Percentiles rank a stretch among this genome's conserved stretches.
phyloP scores from a whole-genome alignment of 2,329 filamentous ascomycete genomes.

The Fonsecaea multimorphosa region DNA sequence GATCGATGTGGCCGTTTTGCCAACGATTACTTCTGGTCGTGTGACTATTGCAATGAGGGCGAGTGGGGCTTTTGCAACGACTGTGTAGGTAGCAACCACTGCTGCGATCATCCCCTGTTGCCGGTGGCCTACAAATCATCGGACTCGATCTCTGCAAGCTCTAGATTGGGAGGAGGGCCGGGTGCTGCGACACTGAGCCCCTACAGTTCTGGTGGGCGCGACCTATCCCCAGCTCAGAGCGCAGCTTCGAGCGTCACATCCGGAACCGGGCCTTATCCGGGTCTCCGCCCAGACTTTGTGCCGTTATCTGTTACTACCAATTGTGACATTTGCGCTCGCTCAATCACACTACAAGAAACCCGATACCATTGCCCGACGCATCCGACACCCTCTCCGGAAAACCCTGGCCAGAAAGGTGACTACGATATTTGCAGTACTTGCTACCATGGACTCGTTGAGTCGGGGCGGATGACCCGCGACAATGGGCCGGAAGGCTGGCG shows the following conservation, averaged over 20 bases:
- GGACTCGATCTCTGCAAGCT: constrained; percentile 27
- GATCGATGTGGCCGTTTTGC: constrained; percentile 73
- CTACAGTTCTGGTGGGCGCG: constrained; percentile 23
- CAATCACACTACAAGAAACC: constrained; percentile 71
- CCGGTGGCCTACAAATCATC: constrained; percentile 69
- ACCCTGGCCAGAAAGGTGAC: constrained; percentile 66
- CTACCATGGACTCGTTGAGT: constrained; percentile 71
- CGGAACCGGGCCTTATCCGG: constrained; percentile 20
- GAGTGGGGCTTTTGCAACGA: constrained; percentile 93
- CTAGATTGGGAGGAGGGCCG: constrained; percentile 7
- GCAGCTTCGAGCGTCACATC: constrained; percentile 34
- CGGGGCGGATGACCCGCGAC: constrained; percentile 70
- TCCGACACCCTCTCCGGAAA: constrained; percentile 61
- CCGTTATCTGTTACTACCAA: constrained; percentile 74
- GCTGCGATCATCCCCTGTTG: constrained; percentile 81
- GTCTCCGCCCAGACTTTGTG: constrained; percentile 56
- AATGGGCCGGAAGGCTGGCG: constrained; percentile 85
- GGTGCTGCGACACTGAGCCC: constrained; percentile 26
- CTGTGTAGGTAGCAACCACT: constrained; percentile 81
- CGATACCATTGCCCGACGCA: constrained; percentile 76
- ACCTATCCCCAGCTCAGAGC: constrained; percentile 34
- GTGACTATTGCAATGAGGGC: constrained; percentile 82
- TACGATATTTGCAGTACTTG: constrained; percentile 84
- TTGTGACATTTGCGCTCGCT: constrained; percentile 78
- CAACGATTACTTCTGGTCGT: constrained; percentile 89